Conservation (phyloP, 1,284 basidiomycete species). For the Fomitopsis schrenkii region DNA sequence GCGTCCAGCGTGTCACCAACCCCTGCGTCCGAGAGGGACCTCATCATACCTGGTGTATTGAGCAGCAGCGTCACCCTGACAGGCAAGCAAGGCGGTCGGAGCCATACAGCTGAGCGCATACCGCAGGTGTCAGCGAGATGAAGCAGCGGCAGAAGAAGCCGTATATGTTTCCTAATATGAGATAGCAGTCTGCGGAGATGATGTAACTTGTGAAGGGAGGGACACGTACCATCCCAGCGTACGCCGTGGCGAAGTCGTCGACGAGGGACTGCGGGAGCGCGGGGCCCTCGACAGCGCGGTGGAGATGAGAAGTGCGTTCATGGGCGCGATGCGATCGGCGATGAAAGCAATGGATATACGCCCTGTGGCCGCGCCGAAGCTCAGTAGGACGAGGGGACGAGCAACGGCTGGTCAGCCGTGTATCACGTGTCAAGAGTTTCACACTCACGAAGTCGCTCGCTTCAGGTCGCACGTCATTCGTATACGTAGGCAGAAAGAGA, state of each 20-base stretch:
- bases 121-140: slow-evolving; percentile 21
- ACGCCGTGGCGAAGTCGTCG: slow-evolving; percentile 21
- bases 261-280: slow-evolving; percentile 21
- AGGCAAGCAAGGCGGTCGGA: slow-evolving; percentile 19
- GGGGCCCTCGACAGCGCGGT: slow-evolving; percentile 11
- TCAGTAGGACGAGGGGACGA: slow-evolving; percentile 19
- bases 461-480: slow-evolving; percentile 15
- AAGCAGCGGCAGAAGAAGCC: slow-evolving; percentile 24
- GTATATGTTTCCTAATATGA: slow-evolving; percentile 17
- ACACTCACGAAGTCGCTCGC: slow-evolving; percentile 14
- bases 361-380: slow-evolving; percentile 18
- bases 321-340: slow-evolving; percentile 22
- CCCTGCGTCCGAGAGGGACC: neutral
- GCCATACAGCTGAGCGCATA: slow-evolving; percentile 20
- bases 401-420: neutral
- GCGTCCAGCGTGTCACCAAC: neutral
- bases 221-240: slow-evolving; percentile 21
- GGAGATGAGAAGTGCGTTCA: slow-evolving; percentile 19
- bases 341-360: slow-evolving; percentile 19
- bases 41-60: slow-evolving; percentile 20
- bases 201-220: neutral
- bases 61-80: slow-evolving; percentile 20
- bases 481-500: slow-evolving; percentile 22
- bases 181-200: neutral
- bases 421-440: neutral